phyloP scores from a whole-genome alignment of 768 basidiomycete genomes.

The Crucibulum laeve region DNA sequence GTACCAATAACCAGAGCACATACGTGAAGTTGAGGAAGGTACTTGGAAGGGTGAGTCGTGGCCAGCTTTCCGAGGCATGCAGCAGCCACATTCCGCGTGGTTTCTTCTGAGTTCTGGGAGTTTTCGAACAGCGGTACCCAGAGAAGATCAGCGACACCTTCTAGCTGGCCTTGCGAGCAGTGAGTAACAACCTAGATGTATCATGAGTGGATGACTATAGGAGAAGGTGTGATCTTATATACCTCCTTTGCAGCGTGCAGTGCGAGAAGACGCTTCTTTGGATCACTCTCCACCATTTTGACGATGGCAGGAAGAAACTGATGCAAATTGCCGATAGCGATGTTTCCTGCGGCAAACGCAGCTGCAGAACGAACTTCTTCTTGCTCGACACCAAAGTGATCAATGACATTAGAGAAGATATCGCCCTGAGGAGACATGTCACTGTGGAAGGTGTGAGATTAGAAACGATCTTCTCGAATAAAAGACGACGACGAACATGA shows the following conservation, averaged over 20 bases:
- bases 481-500: constrained; percentile 52
- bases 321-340: constrained; percentile 89
- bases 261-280: constrained; percentile 77
- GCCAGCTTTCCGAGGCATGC: constrained; percentile 96
- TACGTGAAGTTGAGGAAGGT: constrained; percentile 90
- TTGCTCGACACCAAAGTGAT: constrained; percentile 70
- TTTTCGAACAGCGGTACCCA: constrained; percentile 93
- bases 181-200: constrained; percentile 79
- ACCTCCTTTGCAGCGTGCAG: constrained; percentile 94
- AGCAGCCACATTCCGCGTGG: constrained; percentile 90
- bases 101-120: constrained; percentile 87
- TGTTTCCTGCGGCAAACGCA: constrained; percentile 94
- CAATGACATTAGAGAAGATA: constrained; percentile 72
- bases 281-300: constrained; percentile 68
- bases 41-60: constrained; percentile 84
- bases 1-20: constrained; percentile 14
- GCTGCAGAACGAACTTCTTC: constrained; percentile 90
- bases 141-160: constrained; percentile 80
- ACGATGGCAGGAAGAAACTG: constrained; percentile 86
- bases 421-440: constrained; percentile 82
- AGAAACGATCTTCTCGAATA: constrained; percentile 4
- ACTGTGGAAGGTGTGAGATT: constrained; percentile 34
- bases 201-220: not conserved
- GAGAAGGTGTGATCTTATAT: not conserved
- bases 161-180: constrained; percentile 79